Evolutionary conservation across 768 basidiomycete species (phyloP).

Genomic region (Tricholoma furcatifolium): DNA sequence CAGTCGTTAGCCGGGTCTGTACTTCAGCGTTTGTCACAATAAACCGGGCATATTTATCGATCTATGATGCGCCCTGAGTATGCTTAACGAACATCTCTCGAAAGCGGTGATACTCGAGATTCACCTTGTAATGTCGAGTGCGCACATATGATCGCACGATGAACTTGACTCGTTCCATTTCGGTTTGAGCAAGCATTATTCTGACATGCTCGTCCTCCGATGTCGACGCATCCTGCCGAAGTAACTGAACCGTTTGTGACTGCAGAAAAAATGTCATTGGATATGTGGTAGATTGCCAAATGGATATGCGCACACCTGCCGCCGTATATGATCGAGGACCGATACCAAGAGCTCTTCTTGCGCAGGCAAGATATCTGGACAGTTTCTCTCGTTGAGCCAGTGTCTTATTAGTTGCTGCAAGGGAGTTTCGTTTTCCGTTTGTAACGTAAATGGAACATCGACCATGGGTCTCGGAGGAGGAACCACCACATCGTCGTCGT

Average conservation of each 20-base stretch:
- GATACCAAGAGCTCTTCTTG: conserved; percentile 66
- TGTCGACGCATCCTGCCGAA: conserved; percentile 78
- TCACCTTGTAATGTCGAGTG: conserved; percentile 82
- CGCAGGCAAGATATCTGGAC: conserved; percentile 75
- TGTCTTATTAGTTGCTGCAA: conserved; percentile 72
- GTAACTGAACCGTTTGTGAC: conserved; percentile 74
- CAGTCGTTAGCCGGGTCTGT: conserved; percentile 78
- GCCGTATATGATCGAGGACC: conserved; percentile 73
- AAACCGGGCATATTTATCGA: conserved; percentile 84
- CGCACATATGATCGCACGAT: conserved; percentile 88
- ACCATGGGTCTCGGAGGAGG: conserved; percentile 13
- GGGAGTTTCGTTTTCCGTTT: conserved; percentile 47
- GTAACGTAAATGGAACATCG: conserved; percentile 12
- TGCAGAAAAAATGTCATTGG: conserved; percentile 27
- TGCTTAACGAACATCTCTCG: conserved; percentile 14
- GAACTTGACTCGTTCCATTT: conserved; percentile 93
- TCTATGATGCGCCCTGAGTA: conserved; percentile 44
- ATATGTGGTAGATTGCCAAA: not conserved
- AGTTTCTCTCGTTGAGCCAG: conserved; percentile 85
- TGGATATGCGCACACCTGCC: conserved; percentile 59
- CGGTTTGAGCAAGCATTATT: conserved; percentile 91
- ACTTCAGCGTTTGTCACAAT: conserved; percentile 69
- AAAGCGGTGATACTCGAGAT: conserved; percentile 13
- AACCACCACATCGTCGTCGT: conserved; percentile 36
- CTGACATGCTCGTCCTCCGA: conserved; percentile 93